phyloP scores from a whole-genome alignment of 306 rosid genomes.

The Inga laurina region DNA sequence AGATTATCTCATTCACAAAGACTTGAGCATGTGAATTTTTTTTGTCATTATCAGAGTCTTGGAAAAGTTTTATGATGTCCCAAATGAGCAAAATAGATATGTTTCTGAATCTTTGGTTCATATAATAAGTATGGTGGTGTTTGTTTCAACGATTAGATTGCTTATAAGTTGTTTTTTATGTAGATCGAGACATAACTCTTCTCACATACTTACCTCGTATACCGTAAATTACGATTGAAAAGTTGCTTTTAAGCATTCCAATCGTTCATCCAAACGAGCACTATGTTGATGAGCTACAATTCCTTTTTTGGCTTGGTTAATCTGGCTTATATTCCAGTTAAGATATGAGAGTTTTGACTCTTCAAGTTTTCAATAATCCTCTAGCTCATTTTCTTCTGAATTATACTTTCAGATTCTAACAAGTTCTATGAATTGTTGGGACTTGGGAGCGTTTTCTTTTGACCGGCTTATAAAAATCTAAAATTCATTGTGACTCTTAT shows the following conservation, averaged over 20 bases:
- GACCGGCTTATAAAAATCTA: not conserved
- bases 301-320: not conserved
- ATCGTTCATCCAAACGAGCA: no score
- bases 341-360: not conserved
- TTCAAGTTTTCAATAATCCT: not conserved
- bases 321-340: not conserved
- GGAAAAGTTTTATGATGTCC: not conserved
- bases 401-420: not conserved
- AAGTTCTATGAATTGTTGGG: not conserved
- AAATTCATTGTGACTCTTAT: not conserved
- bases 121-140: not conserved
- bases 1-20: not conserved
- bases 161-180: no score
- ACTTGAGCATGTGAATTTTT: not conserved
- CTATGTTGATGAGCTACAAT: not conserved
- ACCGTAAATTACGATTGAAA: no score
- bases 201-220: no score
- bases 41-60: not conserved
- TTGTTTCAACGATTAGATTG: no score
- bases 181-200: no score
- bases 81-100: not conserved
- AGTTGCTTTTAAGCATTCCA: no score
- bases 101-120: not conserved
- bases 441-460: not conserved
- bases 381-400: not conserved